A percentile compares a stretch with the other conserved stretches of the same genome.
Evolutionary conservation across 768 basidiomycete genomes (phyloP).

Genomic region (Tricholoma furcatifolium): DNA sequence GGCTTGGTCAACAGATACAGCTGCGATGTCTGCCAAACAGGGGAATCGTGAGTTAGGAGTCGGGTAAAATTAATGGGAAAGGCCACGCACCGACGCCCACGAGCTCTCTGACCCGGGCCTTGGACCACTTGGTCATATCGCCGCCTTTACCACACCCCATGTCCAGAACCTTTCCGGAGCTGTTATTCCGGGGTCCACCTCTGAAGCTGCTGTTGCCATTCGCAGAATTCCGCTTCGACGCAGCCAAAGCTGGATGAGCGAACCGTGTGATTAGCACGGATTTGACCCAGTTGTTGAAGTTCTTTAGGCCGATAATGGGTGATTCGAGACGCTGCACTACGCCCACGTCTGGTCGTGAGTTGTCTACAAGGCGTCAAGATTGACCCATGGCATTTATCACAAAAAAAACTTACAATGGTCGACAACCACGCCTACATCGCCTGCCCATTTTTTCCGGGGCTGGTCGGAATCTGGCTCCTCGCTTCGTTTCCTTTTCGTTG

Average conservation of each 20-base stretch:
- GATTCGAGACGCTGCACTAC: conserved; percentile 81
- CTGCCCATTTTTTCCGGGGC: conserved; percentile 50
- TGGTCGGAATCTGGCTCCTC: conserved; percentile 36
- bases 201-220: conserved; percentile 20
- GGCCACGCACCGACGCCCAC: conserved; percentile 69
- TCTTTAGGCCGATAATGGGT: conserved; percentile 95
- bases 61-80: conserved; percentile 4
- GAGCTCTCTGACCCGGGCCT: conserved; percentile 77
- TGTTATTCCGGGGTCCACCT: conserved; percentile 26
- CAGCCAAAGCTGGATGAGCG: conserved; percentile 65
- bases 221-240: conserved; percentile 26
- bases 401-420: conserved; percentile 66
- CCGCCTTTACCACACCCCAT: conserved; percentile 99
- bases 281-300: conserved; percentile 99
- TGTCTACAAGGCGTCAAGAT: conserved; percentile 55
- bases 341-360: conserved; percentile 89
- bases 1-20: conserved; percentile 89
- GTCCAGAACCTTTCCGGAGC: conserved; percentile 82
- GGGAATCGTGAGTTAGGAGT: neutral
- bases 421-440: conserved; percentile 74
- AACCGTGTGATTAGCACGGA: conserved; percentile 93
- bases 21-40: conserved; percentile 72
- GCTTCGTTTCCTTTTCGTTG: conserved; percentile 24
- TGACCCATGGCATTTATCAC: neutral
- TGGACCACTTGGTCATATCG: conserved; percentile 93